A percentile compares a stretch with the other conserved stretches of the same genome.
These are phyloP conservation scores for Pseudozyma sp. DNA, from an alignment of 1,284 basidiomycete species.

Conservation along the genomic window DNA sequence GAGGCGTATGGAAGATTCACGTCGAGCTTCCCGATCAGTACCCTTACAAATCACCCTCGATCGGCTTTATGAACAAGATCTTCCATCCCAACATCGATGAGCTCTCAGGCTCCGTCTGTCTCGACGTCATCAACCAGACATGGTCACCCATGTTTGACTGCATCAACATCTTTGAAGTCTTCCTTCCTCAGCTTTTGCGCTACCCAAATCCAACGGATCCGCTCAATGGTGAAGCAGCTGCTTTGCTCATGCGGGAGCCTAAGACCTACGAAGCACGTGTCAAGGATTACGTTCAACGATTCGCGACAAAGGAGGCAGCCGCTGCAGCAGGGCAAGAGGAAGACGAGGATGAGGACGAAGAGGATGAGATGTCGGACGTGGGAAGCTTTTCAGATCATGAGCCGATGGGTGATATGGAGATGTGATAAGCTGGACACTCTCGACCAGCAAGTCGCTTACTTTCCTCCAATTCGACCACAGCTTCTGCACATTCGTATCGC, in stretches of 20 bases:
- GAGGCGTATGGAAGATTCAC: slow-evolving; percentile 98
- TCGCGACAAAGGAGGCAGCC: slow-evolving; percentile 54
- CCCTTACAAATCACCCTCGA: slow-evolving; percentile 97
- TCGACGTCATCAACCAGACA: slow-evolving; percentile 66
- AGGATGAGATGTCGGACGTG: slow-evolving; percentile 65
- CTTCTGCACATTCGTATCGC: not conserved
- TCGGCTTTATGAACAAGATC: slow-evolving; percentile 99
- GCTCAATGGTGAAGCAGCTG: slow-evolving; percentile 95
- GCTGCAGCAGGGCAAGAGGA: slow-evolving; percentile 48
- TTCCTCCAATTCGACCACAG: not conserved
- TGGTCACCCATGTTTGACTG: slow-evolving; percentile 75
- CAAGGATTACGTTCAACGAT: slow-evolving; percentile 59
- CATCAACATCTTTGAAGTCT: slow-evolving; percentile 99
- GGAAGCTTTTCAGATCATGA: slow-evolving; percentile 63
- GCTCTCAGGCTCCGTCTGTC: slow-evolving; percentile 72
- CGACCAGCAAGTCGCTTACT: not conserved
- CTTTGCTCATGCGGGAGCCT: slow-evolving; percentile 94
- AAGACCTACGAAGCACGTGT: slow-evolving; percentile 73
- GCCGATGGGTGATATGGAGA: slow-evolving; percentile 54
- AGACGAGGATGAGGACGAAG: slow-evolving; percentile 55
- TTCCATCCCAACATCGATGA: slow-evolving; percentile 99
- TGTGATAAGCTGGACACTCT: slow-evolving; percentile 17
- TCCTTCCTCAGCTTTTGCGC: slow-evolving; percentile 93
- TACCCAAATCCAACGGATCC: slow-evolving; percentile 99
- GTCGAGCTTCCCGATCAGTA: slow-evolving; percentile 99